Base-by-base conservation (phyloP, 2,329 filamentous ascomycete genomes). In the Intubia oerlemansii region DNA sequence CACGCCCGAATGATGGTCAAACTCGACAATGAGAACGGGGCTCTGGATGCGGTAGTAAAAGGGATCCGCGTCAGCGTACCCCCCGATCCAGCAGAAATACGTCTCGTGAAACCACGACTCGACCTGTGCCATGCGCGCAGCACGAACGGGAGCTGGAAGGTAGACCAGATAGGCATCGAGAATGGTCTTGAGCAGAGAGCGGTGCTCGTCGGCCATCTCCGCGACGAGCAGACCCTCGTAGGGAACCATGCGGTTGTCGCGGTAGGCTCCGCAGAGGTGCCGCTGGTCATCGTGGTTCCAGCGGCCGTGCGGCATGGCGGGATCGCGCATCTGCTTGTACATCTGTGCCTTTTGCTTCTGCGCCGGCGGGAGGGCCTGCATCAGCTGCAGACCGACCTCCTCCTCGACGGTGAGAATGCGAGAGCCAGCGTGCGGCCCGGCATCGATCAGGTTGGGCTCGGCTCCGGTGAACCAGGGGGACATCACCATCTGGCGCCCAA, bases 271-370 rank as follows among this genome's bases (percentile, higher is more conserved):
- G 43, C 75, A 79, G 5, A 81, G 45, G 41, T 84, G 77, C 5
- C 77, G 60, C 51, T 84, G 75, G 44, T 85, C 78, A 41, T 81
- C 75, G 38, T 71, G 71, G 44, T 84, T 84, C 76, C 76, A 84
- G 7, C 76, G 60, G 8, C 69, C 71, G 10, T 52, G 49, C 3
- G 62, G 66, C 74, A 81, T 80, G 0, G 50, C 56, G 0, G 65
- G 62, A 32, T 80, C 75, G 15, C 60, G 55, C 50, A 81, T 57
- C 1, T 54, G 38, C 30, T 58, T 56, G 44, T 64, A 81, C 0
- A 65, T 51, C 34, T 66, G 66, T 0, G 69, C 68, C 2, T 45
- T 42, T 0, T 42, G 23, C 40, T 69, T 62, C 12, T 57, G 38
- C 2, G 54, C 53, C 0, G 47, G 33, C 0, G 50, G 39, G 0